A percentile compares a stretch with the other conserved stretches of the same genome.
These are phyloP conservation scores for Gracilariopsis chorda DNA, from an alignment of 23 red algal species.

Conservation along the genomic window DNA sequence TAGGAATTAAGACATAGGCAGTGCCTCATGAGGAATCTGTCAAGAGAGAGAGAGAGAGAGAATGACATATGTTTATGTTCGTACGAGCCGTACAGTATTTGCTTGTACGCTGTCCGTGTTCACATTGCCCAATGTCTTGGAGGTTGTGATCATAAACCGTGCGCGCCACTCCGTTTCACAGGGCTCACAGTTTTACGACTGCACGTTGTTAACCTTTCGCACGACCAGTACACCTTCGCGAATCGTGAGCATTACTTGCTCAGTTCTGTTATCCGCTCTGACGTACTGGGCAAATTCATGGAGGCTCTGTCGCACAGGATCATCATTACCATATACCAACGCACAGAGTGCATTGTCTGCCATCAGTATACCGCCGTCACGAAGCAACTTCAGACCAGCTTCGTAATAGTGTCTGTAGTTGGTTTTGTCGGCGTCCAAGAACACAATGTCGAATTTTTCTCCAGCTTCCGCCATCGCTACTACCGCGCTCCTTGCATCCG, in stretches of 20 bases:
- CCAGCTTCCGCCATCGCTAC: slow-evolving; percentile 9
- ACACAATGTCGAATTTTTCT: slow-evolving; percentile 87
- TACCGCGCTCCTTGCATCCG: slow-evolving; percentile 47
- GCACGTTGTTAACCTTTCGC: slow-evolving; percentile 27
- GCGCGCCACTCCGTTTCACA: no score
- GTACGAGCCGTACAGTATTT: no score
- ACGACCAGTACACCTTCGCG: slow-evolving; percentile 77
- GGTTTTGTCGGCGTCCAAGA: slow-evolving; percentile 90
- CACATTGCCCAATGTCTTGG: no score
- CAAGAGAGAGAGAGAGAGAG: no score
- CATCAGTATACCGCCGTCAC: slow-evolving; percentile 56
- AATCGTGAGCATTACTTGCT: slow-evolving; percentile 79
- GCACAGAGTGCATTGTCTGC: slow-evolving; percentile 84
- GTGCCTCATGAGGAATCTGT: no score
- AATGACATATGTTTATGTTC: no score
- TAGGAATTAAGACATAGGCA: no score
- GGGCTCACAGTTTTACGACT: no score
- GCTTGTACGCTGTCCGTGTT: no score
- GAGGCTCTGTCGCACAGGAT: slow-evolving; percentile 61
- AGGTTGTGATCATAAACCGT: no score
- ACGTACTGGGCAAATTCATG: slow-evolving; percentile 79
- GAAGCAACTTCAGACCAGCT: slow-evolving; percentile 56
- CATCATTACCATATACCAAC: slow-evolving; percentile 64
- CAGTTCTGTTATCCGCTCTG: slow-evolving; percentile 58
- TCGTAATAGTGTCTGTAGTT: slow-evolving; percentile 89